Base-by-base conservation (phyloP, 2,329 filamentous ascomycete genomes). In the Aspergillus sp. region DNA sequence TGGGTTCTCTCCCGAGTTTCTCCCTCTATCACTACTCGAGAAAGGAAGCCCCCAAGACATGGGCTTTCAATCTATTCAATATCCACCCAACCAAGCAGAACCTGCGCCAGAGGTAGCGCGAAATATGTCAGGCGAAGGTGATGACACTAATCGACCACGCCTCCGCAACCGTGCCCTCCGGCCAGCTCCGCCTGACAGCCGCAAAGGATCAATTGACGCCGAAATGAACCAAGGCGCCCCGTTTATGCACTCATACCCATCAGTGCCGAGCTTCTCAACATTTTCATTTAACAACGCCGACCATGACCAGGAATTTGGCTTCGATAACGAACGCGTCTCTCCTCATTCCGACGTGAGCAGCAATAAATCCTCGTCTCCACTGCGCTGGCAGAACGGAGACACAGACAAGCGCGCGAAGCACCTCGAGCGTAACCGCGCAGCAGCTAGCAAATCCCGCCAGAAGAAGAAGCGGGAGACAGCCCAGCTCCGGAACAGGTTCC, bases 391-490 rank as follows among this genome's bases (percentile, higher is more conserved):
- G 15, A 27, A 46, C 22, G 24, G 19, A 11, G 41, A 54, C 6
- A 47, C 57, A 5, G 41, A 50, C 11, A 80, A 81, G 62, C 77
- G 79, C 4, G 77, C 79, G 51, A 79, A 78, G 45, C 83, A 82
- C 66, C 78, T 86, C 13, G 83, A 86, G 68, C 82, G 84, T 63
- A 86, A 86, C 64, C 80, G 83, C 2, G 71, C 84, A 1, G 83
- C 83, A 2, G 83, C 84, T 3, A 82, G 82, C 67, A 86, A 86
- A 63, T 86, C 84, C 68, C 80, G 83, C 15, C 80, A 82, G 65
- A 85, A 85, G 75, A 86, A 86, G 73, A 86, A 86, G 71, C 81
- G 82, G 59, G 82, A 83, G 65, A 82, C 80, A 33, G 75, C 80
- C 57, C 69, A 76, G 39, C 78, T 85, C 11, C 82, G 85, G 61